Base-by-base conservation (phyloP, 73 alveolate genomes). In the Paramecium octaurelia region DNA sequence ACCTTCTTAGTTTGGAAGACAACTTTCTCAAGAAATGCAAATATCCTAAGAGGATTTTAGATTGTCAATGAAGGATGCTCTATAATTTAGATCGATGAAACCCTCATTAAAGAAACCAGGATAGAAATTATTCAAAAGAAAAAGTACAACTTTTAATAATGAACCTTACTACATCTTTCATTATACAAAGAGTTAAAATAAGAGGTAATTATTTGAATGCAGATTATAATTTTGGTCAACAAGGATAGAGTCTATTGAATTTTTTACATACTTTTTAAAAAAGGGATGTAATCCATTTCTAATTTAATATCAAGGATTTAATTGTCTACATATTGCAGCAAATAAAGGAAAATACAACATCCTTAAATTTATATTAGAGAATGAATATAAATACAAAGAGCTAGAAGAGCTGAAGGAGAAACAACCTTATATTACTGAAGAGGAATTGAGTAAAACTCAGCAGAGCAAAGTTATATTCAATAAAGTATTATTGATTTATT, bases 191-290 rank as follows among this genome's bases (percentile, higher is more conserved):
- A 75, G 21, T 20, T 75, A 38, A 75, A 38, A 12, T 16, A 75
- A 75, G 21, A 24, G 38, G 8, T 7, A 35, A 23, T 38, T 75
- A 36, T 75, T 38, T 75, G 88, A 75, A 8, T 42, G 60, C 38
- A 75, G 88, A 42, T 42, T 75, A 38, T 36, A 38, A 75, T 75
- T 38, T 75, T 75, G 88, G 88, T 38, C 58, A n/a, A 60, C 88
- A 11, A 75, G 88, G 35, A 38, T 75, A 20, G 88, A 42, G 4
- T 75, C 46, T 4, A 42, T 9, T 14, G 88, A 75, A 42, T 75
- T 75, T 31, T 75, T 75, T 75, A 38, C 24, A 7, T 75, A 36
- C 46, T 75, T 75, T 20, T 75, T 75, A 20, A 75, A 42, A 9
- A 75, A 20, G 36, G 46, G 46, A 38, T 75, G 88, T 68, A 38